Conservation (phyloP, 495 filamentous ascomycete species). For the Lentithecium fluviatile region DNA sequence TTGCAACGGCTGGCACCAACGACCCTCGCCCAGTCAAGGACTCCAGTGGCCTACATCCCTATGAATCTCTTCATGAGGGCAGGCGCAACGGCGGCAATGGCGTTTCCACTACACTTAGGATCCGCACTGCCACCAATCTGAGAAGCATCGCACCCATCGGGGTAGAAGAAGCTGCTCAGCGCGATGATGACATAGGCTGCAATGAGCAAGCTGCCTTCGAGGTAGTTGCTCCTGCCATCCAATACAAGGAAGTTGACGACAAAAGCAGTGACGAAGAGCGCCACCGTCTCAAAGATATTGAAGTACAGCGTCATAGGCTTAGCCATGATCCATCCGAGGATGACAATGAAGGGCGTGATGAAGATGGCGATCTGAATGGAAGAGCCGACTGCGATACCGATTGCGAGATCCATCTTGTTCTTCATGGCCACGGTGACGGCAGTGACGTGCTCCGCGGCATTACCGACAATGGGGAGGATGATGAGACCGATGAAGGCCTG, state of each 20-base stretch:
- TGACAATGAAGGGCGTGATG: conserved; percentile 81
- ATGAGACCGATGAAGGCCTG: conserved; percentile 87
- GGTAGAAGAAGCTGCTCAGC: conserved; percentile 31
- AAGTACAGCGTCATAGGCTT: conserved; percentile 88
- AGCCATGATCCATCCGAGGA: conserved; percentile 82
- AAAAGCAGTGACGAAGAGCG: conserved; percentile 80
- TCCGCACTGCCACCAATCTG: conserved; percentile 29
- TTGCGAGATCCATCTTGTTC: conserved; percentile 95
- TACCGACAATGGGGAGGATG: conserved; percentile 85
- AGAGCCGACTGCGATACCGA: conserved; percentile 83
- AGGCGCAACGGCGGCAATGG: neutral
- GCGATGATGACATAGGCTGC: conserved; percentile 82
- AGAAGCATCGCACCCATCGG: conserved; percentile 28
- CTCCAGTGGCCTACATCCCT: no score
- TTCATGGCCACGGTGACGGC: conserved; percentile 84
- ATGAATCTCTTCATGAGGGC: neutral
- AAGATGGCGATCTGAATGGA: conserved; percentile 90
- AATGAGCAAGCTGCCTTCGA: conserved; percentile 79
- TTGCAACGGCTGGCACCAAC: no score
- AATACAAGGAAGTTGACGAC: conserved; percentile 88
- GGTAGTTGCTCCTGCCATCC: conserved; percentile 84
- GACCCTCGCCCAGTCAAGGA: no score
- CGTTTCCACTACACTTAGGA: neutral
- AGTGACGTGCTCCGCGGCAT: conserved; percentile 89
- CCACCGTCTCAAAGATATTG: conserved; percentile 87